phyloP scores from a whole-genome alignment of 441 rosid genomes.

The Mallotus repandus region DNA sequence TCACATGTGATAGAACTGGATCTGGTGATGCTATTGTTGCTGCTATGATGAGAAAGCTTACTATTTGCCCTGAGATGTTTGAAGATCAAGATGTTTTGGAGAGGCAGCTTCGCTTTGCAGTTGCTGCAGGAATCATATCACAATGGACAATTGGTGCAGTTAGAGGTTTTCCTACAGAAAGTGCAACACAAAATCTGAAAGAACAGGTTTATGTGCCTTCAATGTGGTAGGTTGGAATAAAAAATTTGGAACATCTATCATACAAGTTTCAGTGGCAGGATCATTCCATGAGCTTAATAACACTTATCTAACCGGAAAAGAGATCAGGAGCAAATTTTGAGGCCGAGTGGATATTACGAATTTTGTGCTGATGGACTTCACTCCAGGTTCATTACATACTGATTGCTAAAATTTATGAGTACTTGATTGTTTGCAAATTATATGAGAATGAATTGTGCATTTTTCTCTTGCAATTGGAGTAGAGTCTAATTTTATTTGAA shows the following conservation, averaged over 20 bases:
- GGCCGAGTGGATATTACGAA: background rate
- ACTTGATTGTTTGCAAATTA: background rate
- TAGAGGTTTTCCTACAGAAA: constrained; percentile 92
- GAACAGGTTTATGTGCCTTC: constrained; percentile 90
- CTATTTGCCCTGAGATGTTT: constrained; percentile 71
- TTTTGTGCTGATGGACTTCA: background rate
- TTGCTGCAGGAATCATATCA: constrained; percentile 88
- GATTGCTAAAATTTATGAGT: background rate
- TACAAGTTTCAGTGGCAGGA: background rate
- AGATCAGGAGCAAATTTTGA: constrained; percentile 4
- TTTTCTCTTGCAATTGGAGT: constrained; percentile 8
- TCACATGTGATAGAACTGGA: constrained; percentile 91
- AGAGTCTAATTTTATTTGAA: constrained; percentile 3
- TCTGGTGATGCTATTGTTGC: constrained; percentile 95
- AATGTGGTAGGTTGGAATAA: constrained; percentile 58
- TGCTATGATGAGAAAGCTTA: constrained; percentile 73
- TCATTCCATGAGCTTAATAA: background rate
- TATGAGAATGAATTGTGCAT: background rate
- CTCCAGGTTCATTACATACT: background rate
- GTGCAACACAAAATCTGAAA: constrained; percentile 84
- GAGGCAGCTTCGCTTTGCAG: constrained; percentile 80
- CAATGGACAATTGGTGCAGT: constrained; percentile 92
- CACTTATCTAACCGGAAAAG: too few relatives aligned
- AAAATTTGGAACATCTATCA: background rate
- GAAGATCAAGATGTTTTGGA: constrained; percentile 68